phyloP scores from a whole-genome alignment of 2,329 filamentous ascomycete species.

The Didymella glomerata region DNA sequence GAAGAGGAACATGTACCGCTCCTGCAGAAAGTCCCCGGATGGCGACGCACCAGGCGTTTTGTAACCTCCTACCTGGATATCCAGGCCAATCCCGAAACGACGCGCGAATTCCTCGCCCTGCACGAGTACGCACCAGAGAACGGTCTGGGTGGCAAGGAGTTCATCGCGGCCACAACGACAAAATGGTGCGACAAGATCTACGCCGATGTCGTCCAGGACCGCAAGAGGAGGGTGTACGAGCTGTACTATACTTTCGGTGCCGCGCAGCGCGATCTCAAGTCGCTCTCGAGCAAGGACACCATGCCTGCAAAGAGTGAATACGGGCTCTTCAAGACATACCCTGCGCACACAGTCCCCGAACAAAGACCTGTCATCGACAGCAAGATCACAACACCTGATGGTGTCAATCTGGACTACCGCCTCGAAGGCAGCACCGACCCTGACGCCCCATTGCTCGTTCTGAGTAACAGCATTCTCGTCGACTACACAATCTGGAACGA shows the following conservation, averaged over 20 bases:
- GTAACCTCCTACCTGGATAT: constrained; percentile 67
- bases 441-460: constrained; percentile 74
- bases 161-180: constrained; percentile 69
- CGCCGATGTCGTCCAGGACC: constrained; percentile 64
- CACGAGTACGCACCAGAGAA: constrained; percentile 77
- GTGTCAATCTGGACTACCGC: constrained; percentile 73
- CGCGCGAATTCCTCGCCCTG: constrained; percentile 68
- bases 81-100: constrained; percentile 46
- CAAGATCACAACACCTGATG: constrained; percentile 73
- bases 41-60: constrained; percentile 77
- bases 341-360: constrained; percentile 47
- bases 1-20: constrained; percentile 76
- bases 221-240: constrained; percentile 69
- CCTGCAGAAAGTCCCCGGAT: constrained; percentile 78
- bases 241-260: constrained; percentile 84
- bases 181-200: constrained; percentile 68
- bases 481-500: constrained; percentile 82
- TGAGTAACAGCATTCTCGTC: constrained; percentile 82
- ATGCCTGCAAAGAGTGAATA: constrained; percentile 63
- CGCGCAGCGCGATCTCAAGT: constrained; percentile 72
- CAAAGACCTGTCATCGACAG: constrained; percentile 67
- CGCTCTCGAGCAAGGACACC: constrained; percentile 60
- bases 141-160: constrained; percentile 70
- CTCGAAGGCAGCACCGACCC: constrained; percentile 76
- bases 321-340: constrained; percentile 63